Conservation (phyloP, 176 grass and related monocot species). For the Zoysia pacifica region DNA sequence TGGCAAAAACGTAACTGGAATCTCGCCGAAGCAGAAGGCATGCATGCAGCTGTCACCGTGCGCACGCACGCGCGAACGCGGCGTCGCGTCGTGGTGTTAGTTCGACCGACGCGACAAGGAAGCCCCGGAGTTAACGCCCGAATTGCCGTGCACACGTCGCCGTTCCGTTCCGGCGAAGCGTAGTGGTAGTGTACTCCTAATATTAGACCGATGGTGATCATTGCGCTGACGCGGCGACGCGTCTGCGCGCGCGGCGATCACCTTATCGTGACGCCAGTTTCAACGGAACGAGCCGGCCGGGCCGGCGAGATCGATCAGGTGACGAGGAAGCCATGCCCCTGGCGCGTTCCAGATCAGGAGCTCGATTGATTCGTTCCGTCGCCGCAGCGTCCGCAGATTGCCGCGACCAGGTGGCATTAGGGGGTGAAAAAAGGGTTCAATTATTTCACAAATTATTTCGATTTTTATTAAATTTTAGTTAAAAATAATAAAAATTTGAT, state of each 20-base stretch:
- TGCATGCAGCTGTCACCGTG: too few relatives aligned
- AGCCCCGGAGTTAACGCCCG: slow-evolving; percentile 27
- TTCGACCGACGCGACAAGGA: background rate
- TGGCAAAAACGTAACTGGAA: too few relatives aligned
- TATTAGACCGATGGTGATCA: background rate
- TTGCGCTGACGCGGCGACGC: slow-evolving; percentile 35
- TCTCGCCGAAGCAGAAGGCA: too few relatives aligned
- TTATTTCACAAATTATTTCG: too few relatives aligned
- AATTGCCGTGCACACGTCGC: slow-evolving; percentile 22
- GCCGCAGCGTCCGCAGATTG: background rate
- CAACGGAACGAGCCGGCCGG: background rate
- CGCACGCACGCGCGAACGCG: too few relatives aligned
- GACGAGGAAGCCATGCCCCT: background rate
- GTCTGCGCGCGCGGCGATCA: slow-evolving; percentile 2
- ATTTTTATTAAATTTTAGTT: too few relatives aligned
- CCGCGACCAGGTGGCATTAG: too few relatives aligned
- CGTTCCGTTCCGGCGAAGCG: background rate
- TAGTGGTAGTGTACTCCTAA: background rate
- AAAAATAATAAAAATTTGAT: too few relatives aligned
- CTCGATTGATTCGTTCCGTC: background rate
- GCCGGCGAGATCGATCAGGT: background rate
- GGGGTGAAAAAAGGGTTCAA: too few relatives aligned
- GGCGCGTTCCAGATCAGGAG: background rate
- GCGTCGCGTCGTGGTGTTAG: too few relatives aligned
- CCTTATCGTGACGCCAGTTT: background rate